These are phyloP conservation scores for Diaporthe citriasiana DNA, from an alignment of 2,329 filamentous ascomycete species.

Conservation along the genomic window DNA sequence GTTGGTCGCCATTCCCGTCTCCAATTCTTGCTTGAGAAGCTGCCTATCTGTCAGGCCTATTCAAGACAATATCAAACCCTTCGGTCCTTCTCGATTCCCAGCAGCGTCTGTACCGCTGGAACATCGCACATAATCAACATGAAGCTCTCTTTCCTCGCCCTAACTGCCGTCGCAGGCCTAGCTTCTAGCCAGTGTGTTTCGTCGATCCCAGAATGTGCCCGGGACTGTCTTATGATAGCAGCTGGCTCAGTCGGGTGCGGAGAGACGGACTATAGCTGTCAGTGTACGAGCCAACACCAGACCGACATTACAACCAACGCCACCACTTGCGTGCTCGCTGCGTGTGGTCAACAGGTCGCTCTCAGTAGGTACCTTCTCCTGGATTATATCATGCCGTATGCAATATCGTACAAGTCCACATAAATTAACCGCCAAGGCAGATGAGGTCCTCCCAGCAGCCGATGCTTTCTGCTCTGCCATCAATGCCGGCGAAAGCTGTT, in stretches of 20 bases:
- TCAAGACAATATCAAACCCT: not conserved
- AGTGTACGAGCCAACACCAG: constrained; percentile 33
- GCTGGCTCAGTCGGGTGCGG: constrained; percentile 29
- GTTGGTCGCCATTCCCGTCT: not conserved
- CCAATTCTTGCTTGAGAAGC: not conserved
- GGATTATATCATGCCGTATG: not conserved
- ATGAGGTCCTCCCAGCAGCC: constrained; percentile 29
- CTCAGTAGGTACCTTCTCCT: not conserved
- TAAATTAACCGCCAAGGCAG: not conserved
- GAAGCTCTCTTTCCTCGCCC: constrained; percentile 15
- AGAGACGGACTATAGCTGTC: constrained; percentile 28
- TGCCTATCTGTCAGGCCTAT: no score
- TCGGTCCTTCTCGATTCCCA: not conserved
- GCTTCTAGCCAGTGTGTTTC: constrained; percentile 35
- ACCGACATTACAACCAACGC: constrained; percentile 11
- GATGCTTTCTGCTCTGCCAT: constrained; percentile 34
- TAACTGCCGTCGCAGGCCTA: constrained; percentile 11
- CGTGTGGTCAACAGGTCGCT: constrained; percentile 28
- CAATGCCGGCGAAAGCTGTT: constrained; percentile 35
- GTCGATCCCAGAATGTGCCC: constrained; percentile 37
- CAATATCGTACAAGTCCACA: not conserved
- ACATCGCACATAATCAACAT: not conserved
- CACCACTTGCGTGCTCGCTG: constrained; percentile 32
- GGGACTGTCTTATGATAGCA: constrained; percentile 3
- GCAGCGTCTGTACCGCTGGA: not conserved